Evolutionary conservation across 208 protist species (phyloP), one percentile per base, ranked within the genome.

Genomic region (Leishmania turanica): DNA sequence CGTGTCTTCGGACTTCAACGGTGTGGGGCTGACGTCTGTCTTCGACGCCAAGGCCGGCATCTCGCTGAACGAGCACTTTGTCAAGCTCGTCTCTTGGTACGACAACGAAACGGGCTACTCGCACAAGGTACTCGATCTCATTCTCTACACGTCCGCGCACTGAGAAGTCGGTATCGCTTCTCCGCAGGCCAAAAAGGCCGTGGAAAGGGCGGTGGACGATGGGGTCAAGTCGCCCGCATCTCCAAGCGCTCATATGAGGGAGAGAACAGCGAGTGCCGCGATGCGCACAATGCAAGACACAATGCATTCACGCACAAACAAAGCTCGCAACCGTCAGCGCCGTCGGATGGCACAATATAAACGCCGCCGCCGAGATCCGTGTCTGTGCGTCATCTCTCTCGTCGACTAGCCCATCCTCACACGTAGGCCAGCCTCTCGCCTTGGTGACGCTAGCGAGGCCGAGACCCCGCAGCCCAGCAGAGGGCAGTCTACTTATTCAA

Each of bases 91-190:
- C 68, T 92, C 98, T 9, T 99, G 99, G 99, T 99, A 99, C 90
- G 99, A 99, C 90, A 99, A 99, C 93, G 99, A 99, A 92, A 99
- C 91, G 90, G 99, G 99, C 72, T 99, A 99, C 93, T 99, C 97
- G 74, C 95, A 98, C 96, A 97, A 99, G 81, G 98, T 99, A 34
- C 91, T 99, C 80, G 99, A 99, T 87, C 95, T 99, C 70, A 81
- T 99, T 49, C 75, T 81, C 75, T 92, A 94, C 88, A 98, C 95
- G 66, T 88, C 87, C 34, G 75, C 78, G 53, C 90, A 87, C 84
- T 83, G 51, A 74, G 49, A 80, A 54, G n/a, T 19, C 17, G 34
- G 11, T 37, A 24, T 42, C 27, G 17, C 34, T 45, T 69, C 34
- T 69, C 34, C 1, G 1, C 31, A 42, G 15, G 2, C 34, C 34